A percentile compares a stretch with the other conserved stretches of the same genome.
Conservation (phyloP, 1,139 yeast genomes). For the Suzukiozyma palmioleophila region DNA sequence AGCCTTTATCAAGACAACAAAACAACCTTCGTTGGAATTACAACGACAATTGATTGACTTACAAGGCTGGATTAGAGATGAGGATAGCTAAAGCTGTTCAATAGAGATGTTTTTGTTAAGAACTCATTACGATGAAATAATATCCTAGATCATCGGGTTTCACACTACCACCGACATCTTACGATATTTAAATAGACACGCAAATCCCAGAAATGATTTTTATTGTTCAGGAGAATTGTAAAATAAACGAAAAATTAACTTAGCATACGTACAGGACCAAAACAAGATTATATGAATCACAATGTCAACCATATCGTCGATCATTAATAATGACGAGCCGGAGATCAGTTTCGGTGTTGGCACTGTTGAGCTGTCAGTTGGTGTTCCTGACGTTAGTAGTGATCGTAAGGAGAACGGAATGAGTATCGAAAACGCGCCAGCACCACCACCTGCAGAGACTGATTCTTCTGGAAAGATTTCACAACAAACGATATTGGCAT, state of each 20-base stretch:
- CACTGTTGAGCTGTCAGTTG: not conserved
- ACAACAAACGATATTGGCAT: constrained; percentile 26
- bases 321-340: constrained; percentile 4
- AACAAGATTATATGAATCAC: not conserved
- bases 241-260: not conserved
- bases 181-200: constrained; percentile 1
- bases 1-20: not conserved
- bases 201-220: not conserved
- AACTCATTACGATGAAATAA: not conserved
- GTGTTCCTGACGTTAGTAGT: not conserved
- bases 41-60: too few species aligned
- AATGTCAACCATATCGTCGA: constrained; percentile 4
- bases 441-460: constrained; percentile 1
- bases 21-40: not conserved
- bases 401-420: too few species aligned
- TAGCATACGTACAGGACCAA: not conserved
- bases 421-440: not conserved
- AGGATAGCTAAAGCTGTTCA: too few species aligned
- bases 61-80: too few species aligned
- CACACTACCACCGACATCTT: not conserved
- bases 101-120: too few species aligned
- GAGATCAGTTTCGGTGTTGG: constrained; percentile 1
- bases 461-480: constrained; percentile 13
- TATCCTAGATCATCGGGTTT: not conserved
- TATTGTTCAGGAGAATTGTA: not conserved